phyloP scores from a whole-genome alignment of 1,284 basidiomycete genomes.

The Ustilago tritici region DNA sequence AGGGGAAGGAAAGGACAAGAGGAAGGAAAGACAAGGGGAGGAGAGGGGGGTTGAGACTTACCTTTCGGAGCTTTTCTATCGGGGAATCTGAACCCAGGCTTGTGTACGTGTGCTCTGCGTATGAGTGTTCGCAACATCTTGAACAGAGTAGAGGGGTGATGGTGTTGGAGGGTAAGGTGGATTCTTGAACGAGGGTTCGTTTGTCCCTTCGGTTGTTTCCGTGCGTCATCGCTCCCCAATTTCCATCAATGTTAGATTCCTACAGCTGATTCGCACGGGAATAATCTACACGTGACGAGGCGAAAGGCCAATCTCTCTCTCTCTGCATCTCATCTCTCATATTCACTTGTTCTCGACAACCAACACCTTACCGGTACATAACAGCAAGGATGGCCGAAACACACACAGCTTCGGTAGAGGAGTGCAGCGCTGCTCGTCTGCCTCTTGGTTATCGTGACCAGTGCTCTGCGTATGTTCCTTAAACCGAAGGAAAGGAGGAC shows the following conservation, averaged over 20 bases:
- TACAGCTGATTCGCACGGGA: not conserved
- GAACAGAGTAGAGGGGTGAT: not conserved
- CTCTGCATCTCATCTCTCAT: not conserved
- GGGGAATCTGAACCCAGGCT: conserved; percentile 60
- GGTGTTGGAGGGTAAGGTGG: not conserved
- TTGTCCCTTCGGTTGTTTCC: conserved; percentile 14
- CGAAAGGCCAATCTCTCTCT: too few relatives aligned
- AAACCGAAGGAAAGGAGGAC: not conserved
- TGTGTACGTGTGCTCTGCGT: conserved; percentile 55
- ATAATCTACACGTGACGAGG: conserved; percentile 5
- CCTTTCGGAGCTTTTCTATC: conserved; percentile 57
- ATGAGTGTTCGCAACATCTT: conserved; percentile 57
- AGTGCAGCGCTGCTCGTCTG: conserved; percentile 81
- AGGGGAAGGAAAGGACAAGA: not conserved
- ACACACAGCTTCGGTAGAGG: conserved; percentile 81
- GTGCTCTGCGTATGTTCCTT: conserved; percentile 83
- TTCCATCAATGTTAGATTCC: not conserved
- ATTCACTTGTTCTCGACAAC: not conserved
- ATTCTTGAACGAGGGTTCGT: not conserved
- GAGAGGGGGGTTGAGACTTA: conserved; percentile 14
- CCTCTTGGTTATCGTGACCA: conserved; percentile 88
- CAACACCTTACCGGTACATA: not conserved
- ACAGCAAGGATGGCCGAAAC: conserved; percentile 42
- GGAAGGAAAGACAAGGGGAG: not conserved
- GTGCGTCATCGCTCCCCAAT: conserved; percentile 1